phyloP scores from a whole-genome alignment of 2,329 filamentous ascomycete species.

The Aureobasidium sp. region DNA sequence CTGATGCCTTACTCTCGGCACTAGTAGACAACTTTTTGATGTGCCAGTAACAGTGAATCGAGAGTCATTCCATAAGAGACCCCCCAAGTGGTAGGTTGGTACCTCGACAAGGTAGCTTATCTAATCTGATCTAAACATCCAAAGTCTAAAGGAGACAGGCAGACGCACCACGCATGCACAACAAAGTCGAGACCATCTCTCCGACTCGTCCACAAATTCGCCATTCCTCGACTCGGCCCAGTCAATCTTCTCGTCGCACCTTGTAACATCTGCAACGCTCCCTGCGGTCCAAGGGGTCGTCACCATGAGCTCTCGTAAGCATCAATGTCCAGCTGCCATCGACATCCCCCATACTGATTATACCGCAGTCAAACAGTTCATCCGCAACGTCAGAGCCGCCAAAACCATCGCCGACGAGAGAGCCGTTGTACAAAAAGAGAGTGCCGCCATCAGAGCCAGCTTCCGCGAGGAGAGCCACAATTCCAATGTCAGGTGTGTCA shows the following conservation, averaged over 20 bases:
- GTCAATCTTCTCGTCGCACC: not conserved
- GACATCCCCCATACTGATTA: constrained; percentile 23
- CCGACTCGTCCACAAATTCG: not conserved
- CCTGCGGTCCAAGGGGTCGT: constrained; percentile 42
- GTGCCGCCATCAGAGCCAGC: constrained; percentile 91
- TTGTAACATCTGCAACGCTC: not conserved
- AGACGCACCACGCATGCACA: not conserved
- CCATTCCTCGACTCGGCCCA: not conserved
- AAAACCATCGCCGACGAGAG: constrained; percentile 99
- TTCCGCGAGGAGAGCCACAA: constrained; percentile 96
- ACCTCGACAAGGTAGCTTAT: not conserved
- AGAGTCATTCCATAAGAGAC: too few relatives aligned
- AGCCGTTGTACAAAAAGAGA: constrained; percentile 98
- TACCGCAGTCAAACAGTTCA: constrained; percentile 90
- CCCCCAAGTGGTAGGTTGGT: too few relatives aligned
- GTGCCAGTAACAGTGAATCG: too few relatives aligned
- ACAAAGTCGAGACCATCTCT: not conserved
- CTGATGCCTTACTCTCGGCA: too few relatives aligned
- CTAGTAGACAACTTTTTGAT: too few relatives aligned
- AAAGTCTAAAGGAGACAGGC: constrained; percentile 4
- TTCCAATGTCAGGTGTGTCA: constrained; percentile 71
- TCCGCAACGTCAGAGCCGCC: constrained; percentile 94
- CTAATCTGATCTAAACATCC: not conserved
- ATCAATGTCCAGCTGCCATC: constrained; percentile 14
- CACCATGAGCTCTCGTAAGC: constrained; percentile 52